Conservation (phyloP, 2,329 filamentous ascomycete genomes). For the Colletotrichum spinosum region DNA sequence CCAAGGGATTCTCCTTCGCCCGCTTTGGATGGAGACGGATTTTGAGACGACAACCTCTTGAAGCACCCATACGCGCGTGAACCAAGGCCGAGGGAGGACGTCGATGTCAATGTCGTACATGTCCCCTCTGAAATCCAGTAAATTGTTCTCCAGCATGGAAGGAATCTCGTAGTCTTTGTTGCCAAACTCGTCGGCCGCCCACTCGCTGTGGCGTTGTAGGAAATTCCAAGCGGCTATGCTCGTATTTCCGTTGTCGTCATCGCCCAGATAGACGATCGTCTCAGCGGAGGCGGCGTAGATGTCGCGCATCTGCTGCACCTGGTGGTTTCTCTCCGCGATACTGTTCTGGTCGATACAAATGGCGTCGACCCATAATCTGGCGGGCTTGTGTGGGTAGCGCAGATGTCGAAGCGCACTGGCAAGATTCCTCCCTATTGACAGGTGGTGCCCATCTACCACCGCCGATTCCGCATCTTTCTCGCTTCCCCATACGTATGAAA, state of each 20-base stretch:
- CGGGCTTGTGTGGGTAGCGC: not conserved
- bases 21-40: not conserved
- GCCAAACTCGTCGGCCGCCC: not conserved
- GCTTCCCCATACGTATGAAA: not conserved
- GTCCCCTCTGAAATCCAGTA: not conserved
- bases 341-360: not conserved
- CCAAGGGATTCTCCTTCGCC: not conserved
- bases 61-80: not conserved
- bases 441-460: not conserved
- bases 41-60: not conserved
- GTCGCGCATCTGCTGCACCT: slow-evolving; percentile 10
- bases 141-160: not conserved
- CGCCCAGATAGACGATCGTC: not conserved
- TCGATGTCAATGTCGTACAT: not conserved
- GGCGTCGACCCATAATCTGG: slow-evolving; percentile 1
- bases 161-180: not conserved
- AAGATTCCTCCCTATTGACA: not conserved
- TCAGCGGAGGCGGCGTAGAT: not conserved
- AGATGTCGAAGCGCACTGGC: slow-evolving; percentile 1
- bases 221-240: not conserved
- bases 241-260: not conserved
- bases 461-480: not conserved
- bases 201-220: not conserved
- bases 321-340: not conserved
- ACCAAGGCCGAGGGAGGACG: not conserved